Conservation (phyloP, 176 grass and related monocot genomes). For the Raddia distichophylla region DNA sequence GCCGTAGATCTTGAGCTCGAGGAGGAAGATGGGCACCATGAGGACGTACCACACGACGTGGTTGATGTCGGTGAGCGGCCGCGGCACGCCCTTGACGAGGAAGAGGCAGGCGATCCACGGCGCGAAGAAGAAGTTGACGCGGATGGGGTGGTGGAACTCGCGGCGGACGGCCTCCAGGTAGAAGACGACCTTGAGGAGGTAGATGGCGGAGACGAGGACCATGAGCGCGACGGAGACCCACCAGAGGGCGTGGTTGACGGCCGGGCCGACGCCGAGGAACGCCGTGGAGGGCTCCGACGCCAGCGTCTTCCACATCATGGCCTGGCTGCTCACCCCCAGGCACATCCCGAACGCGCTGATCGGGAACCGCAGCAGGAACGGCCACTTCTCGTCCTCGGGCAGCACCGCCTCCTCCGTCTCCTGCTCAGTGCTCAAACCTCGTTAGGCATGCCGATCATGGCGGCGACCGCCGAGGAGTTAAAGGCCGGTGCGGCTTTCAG, state of each 20-base stretch:
- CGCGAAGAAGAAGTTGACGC: constrained; percentile 87
- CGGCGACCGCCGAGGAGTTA: too few relatives aligned
- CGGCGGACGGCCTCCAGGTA: constrained; percentile 60
- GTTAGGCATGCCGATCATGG: too few relatives aligned
- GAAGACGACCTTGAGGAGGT: constrained; percentile 68
- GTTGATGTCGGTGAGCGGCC: neutral
- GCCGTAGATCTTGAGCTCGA: constrained; percentile 77
- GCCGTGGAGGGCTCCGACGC: constrained; percentile 37
- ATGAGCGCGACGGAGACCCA: constrained; percentile 58
- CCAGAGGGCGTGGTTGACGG: constrained; percentile 63
- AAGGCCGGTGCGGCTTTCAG: too few relatives aligned
- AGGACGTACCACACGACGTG: constrained; percentile 51
- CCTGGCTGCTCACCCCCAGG: constrained; percentile 74
- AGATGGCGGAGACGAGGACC: constrained; percentile 51
- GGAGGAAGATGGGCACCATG: constrained; percentile 57
- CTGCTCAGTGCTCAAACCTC: neutral
- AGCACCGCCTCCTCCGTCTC: constrained; percentile 60
- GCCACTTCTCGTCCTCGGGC: constrained; percentile 76
- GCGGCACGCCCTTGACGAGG: constrained; percentile 55
- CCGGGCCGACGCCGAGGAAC: constrained; percentile 54
- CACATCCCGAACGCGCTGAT: constrained; percentile 80
- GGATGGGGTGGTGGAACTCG: constrained; percentile 79
- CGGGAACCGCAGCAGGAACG: constrained; percentile 82
- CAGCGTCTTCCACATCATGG: constrained; percentile 82
- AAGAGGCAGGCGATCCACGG: constrained; percentile 76